Percentiles rank a stretch among this genome's conserved stretches.
Evolutionary conservation across 2,329 filamentous ascomycete genomes (phyloP).

Genomic region (Trichophyton verrucosum): DNA sequence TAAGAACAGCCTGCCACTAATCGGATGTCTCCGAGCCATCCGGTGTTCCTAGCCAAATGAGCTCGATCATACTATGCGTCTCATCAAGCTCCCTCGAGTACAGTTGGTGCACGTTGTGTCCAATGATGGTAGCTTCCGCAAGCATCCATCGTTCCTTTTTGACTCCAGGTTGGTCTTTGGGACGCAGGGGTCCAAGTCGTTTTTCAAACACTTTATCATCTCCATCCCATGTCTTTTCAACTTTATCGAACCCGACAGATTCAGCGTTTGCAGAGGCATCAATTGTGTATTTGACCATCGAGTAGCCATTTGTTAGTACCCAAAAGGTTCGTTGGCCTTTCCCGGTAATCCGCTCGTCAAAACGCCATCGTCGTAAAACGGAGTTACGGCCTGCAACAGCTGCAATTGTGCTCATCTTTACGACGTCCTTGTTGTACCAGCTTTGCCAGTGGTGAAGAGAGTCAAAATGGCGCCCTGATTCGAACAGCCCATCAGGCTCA

Average conservation of each 20-base stretch:
- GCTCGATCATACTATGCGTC: slow-evolving; percentile 32
- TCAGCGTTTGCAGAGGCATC: slow-evolving; percentile 25
- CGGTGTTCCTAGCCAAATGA: slow-evolving; percentile 28
- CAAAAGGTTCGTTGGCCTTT: slow-evolving; percentile 29
- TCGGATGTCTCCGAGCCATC: background rate
- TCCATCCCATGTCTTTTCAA: slow-evolving; percentile 35
- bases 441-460: slow-evolving; percentile 35
- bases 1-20: background rate
- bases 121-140: slow-evolving; percentile 27
- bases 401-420: slow-evolving; percentile 33
- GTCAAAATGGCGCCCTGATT: slow-evolving; percentile 33
- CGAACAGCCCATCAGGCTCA: slow-evolving; percentile 31
- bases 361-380: slow-evolving; percentile 34
- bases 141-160: slow-evolving; percentile 33
- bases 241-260: slow-evolving; percentile 31
- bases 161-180: slow-evolving; percentile 28
- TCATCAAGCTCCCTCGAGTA: slow-evolving; percentile 31
- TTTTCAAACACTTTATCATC: slow-evolving; percentile 31
- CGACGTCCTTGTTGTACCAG: slow-evolving; percentile 35
- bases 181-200: slow-evolving; percentile 29
- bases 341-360: slow-evolving; percentile 30
- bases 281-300: slow-evolving; percentile 32
- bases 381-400: slow-evolving; percentile 31
- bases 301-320: slow-evolving; percentile 35
- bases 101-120: slow-evolving; percentile 33